Evolutionary conservation across 306 rosid species (phyloP), one percentile per base, ranked within the genome.

Genomic region (Sesbania bispinosa): DNA sequence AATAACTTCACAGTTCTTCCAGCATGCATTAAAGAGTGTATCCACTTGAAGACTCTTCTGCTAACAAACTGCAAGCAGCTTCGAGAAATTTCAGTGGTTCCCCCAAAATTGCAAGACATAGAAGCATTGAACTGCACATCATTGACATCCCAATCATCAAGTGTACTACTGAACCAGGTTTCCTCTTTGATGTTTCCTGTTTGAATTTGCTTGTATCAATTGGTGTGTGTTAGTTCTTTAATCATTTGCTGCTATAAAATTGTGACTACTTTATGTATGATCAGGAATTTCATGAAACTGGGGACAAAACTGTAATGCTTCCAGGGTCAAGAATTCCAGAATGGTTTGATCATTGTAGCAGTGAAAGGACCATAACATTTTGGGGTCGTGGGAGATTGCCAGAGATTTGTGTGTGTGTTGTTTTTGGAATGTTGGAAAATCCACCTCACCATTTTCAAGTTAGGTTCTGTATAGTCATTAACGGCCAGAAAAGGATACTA

Each of bases 61-160:
- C 30, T 72, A 23, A 24, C 1, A 35, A n/a, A 29, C 4, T 72
- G 77, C 26, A 32, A 46, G 26, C 48, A 45, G 48, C 69, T 72
- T 59, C 2, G 10, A 30, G 39, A 72, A 19, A 72, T 72, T 21
- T 23, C 15, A 8, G 26, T 11, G 26, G 32, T 72, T 13, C 77
- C 77, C 6, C 69, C 59, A 7, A 19, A 59, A 7, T 20, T 59
- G 19, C 4, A 20, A 30, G 32, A 19, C 0, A 33, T 69, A 38
- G 26, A 53, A 14, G 75, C 75, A 69, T 10, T 39, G 18, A 53
- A 53, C 53, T 69, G 75, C 65, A 52, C 75, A 69, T 69, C 75
- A 38, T 33, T 73, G 69, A 60, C 69, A 35, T n/a, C 48, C 26
- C 19, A 46, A 5, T 73, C 77, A 21, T 46, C 69, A 73, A 47